These are phyloP conservation scores for Arthrinium puccinioides DNA, from an alignment of 2,329 filamentous ascomycete genomes.

Conservation along the genomic window DNA sequence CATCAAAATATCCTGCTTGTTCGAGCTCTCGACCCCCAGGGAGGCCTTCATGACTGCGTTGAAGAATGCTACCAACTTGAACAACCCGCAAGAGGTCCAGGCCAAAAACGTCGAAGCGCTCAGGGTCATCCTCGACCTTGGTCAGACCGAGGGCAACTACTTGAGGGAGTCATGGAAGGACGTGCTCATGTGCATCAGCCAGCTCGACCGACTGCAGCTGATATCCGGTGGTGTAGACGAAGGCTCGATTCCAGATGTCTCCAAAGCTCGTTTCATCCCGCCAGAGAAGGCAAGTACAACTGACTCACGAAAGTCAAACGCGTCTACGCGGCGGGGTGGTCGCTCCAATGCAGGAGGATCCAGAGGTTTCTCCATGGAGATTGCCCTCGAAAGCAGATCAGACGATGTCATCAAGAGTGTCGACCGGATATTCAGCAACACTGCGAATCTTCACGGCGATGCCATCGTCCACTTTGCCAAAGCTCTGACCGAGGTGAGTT, in stretches of 20 bases:
- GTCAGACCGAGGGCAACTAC: conserved; percentile 85
- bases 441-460: conserved; percentile 84
- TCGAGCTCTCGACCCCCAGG: conserved; percentile 85
- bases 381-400: conserved; percentile 86
- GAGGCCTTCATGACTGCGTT: conserved; percentile 92
- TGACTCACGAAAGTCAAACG: conserved; percentile 60
- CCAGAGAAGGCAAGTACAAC: conserved; percentile 45
- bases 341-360: conserved; percentile 50
- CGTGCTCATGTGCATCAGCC: conserved; percentile 88
- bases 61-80: conserved; percentile 89
- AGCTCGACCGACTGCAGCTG: conserved; percentile 89
- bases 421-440: conserved; percentile 94
- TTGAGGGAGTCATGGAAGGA: conserved; percentile 92
- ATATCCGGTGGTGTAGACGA: conserved; percentile 94
- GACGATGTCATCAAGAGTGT: conserved; percentile 90
- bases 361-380: conserved; percentile 64
- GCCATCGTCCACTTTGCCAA: conserved; percentile 94
- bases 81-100: conserved; percentile 91
- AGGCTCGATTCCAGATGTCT: conserved; percentile 84
- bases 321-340: conserved; percentile 45
- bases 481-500: conserved; percentile 90
- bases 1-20: conserved; percentile 86
- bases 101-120: conserved; percentile 95
- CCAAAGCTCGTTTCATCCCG: conserved; percentile 67
- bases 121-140: conserved; percentile 85